phyloP scores from a whole-genome alignment of 2,329 filamentous ascomycete species.

The Fusarium cicatricum region DNA sequence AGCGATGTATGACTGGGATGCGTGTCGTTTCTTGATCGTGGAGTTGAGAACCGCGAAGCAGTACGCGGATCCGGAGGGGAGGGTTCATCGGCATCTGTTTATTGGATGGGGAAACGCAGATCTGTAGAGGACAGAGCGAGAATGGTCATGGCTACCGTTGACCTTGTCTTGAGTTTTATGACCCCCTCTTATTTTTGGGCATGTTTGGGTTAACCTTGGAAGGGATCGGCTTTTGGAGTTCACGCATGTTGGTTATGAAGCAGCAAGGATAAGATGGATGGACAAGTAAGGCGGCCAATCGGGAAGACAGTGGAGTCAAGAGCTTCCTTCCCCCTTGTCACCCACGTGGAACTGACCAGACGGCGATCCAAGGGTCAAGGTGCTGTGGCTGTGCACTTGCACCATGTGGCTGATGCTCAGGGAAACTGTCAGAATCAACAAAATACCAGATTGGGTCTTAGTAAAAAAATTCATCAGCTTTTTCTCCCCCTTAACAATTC shows the following conservation, averaged over 20 bases:
- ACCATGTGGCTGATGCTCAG: conserved; percentile 14
- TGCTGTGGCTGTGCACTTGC: conserved; percentile 17
- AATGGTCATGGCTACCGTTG: too few relatives aligned
- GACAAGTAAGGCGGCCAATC: conserved; percentile 33
- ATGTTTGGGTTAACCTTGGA: neutral
- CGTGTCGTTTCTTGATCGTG: conserved; percentile 25
- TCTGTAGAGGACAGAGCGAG: neutral
- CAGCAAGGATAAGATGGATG: conserved; percentile 5
- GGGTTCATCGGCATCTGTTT: conserved; percentile 23
- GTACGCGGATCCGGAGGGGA: conserved; percentile 25
- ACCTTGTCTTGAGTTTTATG: too few relatives aligned
- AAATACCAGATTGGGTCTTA: conserved; percentile 24
- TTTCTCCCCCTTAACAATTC: conserved; percentile 10
- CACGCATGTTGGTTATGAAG: neutral
- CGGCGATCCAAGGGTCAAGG: conserved; percentile 18
- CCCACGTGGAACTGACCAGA: conserved; percentile 22
- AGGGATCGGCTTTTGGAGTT: conserved; percentile 4
- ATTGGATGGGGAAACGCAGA: conserved; percentile 11
- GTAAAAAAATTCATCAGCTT: conserved; percentile 14
- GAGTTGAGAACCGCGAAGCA: conserved; percentile 21
- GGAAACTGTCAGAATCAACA: neutral
- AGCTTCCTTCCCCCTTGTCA: conserved; percentile 19
- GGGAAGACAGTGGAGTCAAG: conserved; percentile 25
- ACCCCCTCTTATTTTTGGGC: too few relatives aligned
- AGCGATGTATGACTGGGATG: conserved; percentile 22